Evolutionary conservation across 257 asterid species (phyloP).

Genomic region (Cynanchum wilfordii): DNA sequence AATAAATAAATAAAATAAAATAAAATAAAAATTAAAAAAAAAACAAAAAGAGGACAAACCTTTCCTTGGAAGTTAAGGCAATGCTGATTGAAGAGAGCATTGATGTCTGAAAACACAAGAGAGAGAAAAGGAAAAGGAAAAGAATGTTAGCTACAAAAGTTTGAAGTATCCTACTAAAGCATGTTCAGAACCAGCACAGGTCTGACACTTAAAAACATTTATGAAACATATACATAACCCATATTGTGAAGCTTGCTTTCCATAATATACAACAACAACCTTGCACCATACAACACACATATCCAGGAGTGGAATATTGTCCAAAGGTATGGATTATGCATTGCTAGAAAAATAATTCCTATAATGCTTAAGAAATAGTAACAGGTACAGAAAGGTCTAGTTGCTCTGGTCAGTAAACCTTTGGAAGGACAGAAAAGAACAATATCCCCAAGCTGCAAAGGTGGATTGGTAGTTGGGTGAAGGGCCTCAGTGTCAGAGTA

Average conservation of each 20-base stretch:
- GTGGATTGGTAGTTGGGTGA: neutral
- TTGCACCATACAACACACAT: neutral
- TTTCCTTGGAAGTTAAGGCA: constrained; percentile 87
- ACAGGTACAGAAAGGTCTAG: neutral
- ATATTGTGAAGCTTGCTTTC: neutral
- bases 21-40: no score
- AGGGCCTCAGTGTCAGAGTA: neutral
- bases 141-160: constrained; percentile 4
- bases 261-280: neutral
- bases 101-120: constrained; percentile 57
- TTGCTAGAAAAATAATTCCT: neutral
- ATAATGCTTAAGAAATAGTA: neutral
- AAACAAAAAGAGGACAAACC: constrained; percentile 42
- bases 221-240: neutral
- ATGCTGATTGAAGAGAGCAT: constrained; percentile 67
- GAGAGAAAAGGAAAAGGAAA: constrained; percentile 8
- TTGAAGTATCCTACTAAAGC: neutral
- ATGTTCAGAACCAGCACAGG: neutral
- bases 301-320: neutral
- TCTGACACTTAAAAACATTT: neutral
- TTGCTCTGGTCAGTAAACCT: neutral
- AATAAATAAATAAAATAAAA: no score
- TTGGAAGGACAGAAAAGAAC: neutral
- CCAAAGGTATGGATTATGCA: neutral
- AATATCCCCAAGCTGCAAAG: neutral